Base-by-base conservation (phyloP, 306 rosid genomes). In the Cucurbita argyrosperma region DNA sequence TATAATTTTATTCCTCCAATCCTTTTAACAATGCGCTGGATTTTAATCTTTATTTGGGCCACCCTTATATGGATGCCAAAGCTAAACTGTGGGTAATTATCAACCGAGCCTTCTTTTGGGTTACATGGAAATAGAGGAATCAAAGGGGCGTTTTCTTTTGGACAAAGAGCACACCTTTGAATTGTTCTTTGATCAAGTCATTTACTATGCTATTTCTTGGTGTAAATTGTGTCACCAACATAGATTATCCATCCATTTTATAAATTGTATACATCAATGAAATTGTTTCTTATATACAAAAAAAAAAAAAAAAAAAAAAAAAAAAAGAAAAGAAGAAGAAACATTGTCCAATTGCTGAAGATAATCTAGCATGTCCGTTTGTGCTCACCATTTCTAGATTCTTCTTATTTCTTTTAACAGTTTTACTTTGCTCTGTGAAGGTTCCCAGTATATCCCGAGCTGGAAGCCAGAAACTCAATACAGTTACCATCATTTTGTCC, bases 391-490 rank as follows among this genome's bases (percentile, higher is more conserved):
- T 60, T 58, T 75, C 51, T 35, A n/a, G n/a, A 53, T 72, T 26
- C 26, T 30, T 15, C 53, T n/a, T 38, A 75, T 45, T 55, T 77
- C 45, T 60, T 60, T 60, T 7, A 14, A 60, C 66, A 35, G 45
- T 60, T 35, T 78, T 62, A 76, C 53, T 72, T 57, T 78, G 65
- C 55, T 64, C 6, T 77, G 42, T 85, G 82, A 90, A 93, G 98
- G 82, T 93, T 89, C 82, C 81, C 81, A 70, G 89, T 87, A 76
- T 89, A 86, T 86, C 98, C 97, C 18, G 97, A 90, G 83, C 81
- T 93, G 76, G 97, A 93, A 85, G 89, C 96, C 50, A 88, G 98
- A 85, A 93, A 89, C 86, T 85, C 90, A 76, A 76, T 90, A 76
- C 64, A 78, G 43, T 81, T 90, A 76, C 98, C 98, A 43, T 84